Evolutionary conservation across 768 basidiomycete species (phyloP).

Genomic region (Leccinellum albellum): DNA sequence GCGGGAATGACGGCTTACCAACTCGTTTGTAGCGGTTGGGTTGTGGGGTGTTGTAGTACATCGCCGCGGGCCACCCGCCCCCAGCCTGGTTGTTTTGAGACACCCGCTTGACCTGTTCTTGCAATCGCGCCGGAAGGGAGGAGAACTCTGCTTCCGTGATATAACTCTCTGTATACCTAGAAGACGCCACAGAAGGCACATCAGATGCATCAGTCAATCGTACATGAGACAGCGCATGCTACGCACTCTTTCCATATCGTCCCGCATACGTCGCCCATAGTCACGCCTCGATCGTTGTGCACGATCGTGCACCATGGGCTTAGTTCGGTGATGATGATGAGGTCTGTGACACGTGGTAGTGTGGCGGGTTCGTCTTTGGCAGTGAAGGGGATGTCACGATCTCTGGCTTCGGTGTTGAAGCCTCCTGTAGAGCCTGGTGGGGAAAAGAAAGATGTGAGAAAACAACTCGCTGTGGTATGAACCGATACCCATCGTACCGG

Average conservation of each 20-base stretch:
- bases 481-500: slow-evolving; percentile 40
- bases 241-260: slow-evolving; percentile 76
- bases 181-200: slow-evolving; percentile 1
- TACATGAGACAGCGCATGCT: neutral
- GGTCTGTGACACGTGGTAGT: slow-evolving; percentile 57
- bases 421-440: slow-evolving; percentile 55
- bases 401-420: slow-evolving; percentile 55
- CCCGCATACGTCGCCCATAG: slow-evolving; percentile 69
- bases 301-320: slow-evolving; percentile 81
- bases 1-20: slow-evolving; percentile 42
- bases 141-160: slow-evolving; percentile 66
- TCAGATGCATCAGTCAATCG: slow-evolving; percentile 9
- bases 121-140: slow-evolving; percentile 56
- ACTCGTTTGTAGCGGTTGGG: slow-evolving; percentile 56
- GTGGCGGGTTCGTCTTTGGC: slow-evolving; percentile 64
- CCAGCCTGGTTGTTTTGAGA: slow-evolving; percentile 38
- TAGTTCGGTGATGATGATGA: slow-evolving; percentile 55
- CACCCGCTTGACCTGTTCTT: slow-evolving; percentile 68
- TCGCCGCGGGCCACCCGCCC: slow-evolving; percentile 33
- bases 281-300: slow-evolving; percentile 69
- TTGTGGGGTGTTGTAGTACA: slow-evolving; percentile 46
- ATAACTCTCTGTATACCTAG: slow-evolving; percentile 64
- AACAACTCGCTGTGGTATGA: neutral
- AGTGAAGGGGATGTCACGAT: slow-evolving; percentile 53
- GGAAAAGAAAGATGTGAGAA: neutral